Base-by-base conservation (phyloP, 2,329 filamentous ascomycete species). In the Fusarium bactridioides region DNA sequence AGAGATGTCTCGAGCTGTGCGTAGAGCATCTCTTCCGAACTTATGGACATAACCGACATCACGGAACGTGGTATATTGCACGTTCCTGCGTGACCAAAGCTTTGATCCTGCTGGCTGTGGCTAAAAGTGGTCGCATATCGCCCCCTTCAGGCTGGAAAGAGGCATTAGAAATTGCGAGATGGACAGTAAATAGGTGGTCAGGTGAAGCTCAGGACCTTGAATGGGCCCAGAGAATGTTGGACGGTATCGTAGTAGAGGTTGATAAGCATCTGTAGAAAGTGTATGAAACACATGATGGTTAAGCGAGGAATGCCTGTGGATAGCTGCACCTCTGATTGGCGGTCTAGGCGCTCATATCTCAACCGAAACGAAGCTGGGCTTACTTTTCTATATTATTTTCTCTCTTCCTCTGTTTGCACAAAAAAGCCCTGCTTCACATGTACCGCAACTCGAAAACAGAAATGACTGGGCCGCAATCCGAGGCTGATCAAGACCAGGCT, bases 391-490 rank as follows among this genome's bases (percentile, higher is more conserved):
- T 6, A 25, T 8, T 7, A 23, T 8, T 13, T 4, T 9, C 5
- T 23, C 8, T 31, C 19, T n/a, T n/a, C 5, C 1, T 48, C 7
- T 1, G 7, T 10, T 18, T 23, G 2, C 7, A 31, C 7, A 48
- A 18, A 31, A 0, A n/a, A 4, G 13, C 7, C 2, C 7, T 47
- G 19, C 2, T 3, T 29, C 13, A 16, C 3, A n/a, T 0, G 7
- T 29, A 29, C 2, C 10, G 10, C 4, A 12, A 31, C 4, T 5
- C 19, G 7, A 7, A n/a, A 11, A 7, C 1, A 48, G 15, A 12
- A 12, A 31, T 48, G 33, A 21, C 13, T n/a, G 7, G 0, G 10
- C 13, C 7, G 1, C 10, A 7, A n/a, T 2, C 23, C 1, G 5
- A 21, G 13, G 23, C 5, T 4, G 23, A 38, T 25, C 7, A 0